Base-by-base conservation (phyloP, 192 early-diverging fungal species). In the Kickxella alabastrina region DNA sequence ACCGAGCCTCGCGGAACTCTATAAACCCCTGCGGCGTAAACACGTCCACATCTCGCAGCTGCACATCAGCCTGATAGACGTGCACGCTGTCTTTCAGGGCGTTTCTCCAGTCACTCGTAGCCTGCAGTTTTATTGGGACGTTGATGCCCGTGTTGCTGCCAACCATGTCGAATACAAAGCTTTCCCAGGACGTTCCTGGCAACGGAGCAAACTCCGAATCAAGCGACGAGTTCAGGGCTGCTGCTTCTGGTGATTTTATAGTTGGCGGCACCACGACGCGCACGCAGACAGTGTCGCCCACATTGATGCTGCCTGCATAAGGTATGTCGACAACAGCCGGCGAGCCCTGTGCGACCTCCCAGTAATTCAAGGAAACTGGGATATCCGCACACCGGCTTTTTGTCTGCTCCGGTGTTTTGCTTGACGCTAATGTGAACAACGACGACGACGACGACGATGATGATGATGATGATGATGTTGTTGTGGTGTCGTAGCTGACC, bases 51-150 rank as follows among this genome's bases (percentile, higher is more conserved):
- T 81, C 74, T 3, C 61, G 54, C 26, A 81, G 27, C 25, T 37
- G 26, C 21, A 79, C 53, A 34, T 77, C 67, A 7, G 74, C 69
- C 39, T 81, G 74, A 39, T 81, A 81, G 2, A 81, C 43, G 49
- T 81, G 80, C 13, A 65, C 49, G 46, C 52, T 37, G 9, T 65
- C 44, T 28, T 68, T 58, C 18, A 53, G 37, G 32, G 36, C 22
- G 48, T 59, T 75, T 47, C 44, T 43, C 25, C 14, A 43, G 21
- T 54, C 45, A 3, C 36, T 14, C 14, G 41, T n/a, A 29, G 48
- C 23, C 21, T 23, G 43, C 37, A 62, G 50, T 10, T 18, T 10
- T 6, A 64, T 47, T 10, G 72, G 59, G 1, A 75, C 54, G 51
- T 52, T 58, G 28, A 56, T 39, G 1, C 49, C 52, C 8, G 52